A percentile compares a stretch with the other conserved stretches of the same genome.
phyloP scores from a whole-genome alignment of 2,329 filamentous ascomycete species.

The Arthroderma uncinatum region DNA sequence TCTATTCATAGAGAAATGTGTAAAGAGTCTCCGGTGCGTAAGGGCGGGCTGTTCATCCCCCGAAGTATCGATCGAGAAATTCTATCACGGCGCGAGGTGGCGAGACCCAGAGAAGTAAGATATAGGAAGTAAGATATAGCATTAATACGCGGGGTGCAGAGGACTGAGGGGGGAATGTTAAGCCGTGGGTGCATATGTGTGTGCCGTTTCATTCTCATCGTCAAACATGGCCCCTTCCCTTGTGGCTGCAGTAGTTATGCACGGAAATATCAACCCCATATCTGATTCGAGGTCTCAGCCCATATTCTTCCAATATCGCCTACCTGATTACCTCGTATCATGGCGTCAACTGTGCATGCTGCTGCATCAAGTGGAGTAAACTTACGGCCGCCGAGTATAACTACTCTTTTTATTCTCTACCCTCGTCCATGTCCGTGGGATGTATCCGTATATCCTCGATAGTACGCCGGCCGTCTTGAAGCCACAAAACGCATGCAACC shows the following conservation, averaged over 20 bases:
- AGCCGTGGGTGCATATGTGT: neutral
- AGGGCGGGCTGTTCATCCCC: neutral
- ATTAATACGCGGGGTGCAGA: neutral
- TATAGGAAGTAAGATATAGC: conserved; percentile 1
- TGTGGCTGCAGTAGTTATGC: neutral
- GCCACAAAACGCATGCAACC: neutral
- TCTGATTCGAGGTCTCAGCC: neutral
- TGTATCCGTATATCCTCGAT: neutral
- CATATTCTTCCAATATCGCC: neutral
- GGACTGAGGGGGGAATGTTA: neutral
- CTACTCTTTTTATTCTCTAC: neutral
- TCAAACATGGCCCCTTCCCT: neutral
- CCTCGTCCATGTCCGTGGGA: neutral
- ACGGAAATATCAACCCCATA: neutral
- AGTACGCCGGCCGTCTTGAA: neutral
- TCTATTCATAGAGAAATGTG: neutral
- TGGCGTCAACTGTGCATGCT: neutral
- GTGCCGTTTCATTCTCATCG: neutral
- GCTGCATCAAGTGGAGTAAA: neutral
- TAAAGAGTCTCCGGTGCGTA: too few relatives aligned
- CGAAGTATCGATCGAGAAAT: neutral
- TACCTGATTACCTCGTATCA: neutral
- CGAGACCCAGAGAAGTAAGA: neutral
- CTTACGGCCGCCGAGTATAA: neutral
- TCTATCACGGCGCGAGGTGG: neutral